phyloP scores from a whole-genome alignment of 768 basidiomycete genomes.

The Rickenella mellea region DNA sequence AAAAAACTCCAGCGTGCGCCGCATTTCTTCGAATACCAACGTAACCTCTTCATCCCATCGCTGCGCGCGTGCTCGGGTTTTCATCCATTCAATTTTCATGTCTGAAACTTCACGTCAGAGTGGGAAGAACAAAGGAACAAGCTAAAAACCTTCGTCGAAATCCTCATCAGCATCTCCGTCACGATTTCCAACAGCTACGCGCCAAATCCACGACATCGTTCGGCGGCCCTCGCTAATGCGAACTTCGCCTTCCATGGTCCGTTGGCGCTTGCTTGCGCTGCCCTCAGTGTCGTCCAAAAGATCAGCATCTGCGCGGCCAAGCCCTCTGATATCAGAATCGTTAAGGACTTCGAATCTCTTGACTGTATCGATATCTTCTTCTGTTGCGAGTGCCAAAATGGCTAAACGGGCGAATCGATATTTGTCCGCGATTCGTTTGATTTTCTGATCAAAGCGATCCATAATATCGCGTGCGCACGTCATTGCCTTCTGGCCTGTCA shows the following conservation, averaged over 20 bases:
- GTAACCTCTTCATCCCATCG: slow-evolving; percentile 15
- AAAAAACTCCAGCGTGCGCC: slow-evolving; percentile 8
- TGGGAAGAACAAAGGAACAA: background rate
- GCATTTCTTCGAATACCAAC: slow-evolving; percentile 18
- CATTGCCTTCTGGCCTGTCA: too few species aligned
- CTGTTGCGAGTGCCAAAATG: too few species aligned
- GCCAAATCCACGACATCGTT: background rate
- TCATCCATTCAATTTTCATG: slow-evolving; percentile 11
- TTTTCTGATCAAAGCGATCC: too few species aligned
- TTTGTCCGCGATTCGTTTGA: too few species aligned
- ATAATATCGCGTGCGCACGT: too few species aligned
- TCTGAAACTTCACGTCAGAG: background rate
- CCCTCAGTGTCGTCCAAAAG: background rate
- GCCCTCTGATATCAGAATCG: too few species aligned
- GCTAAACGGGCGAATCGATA: too few species aligned
- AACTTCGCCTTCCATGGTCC: background rate
- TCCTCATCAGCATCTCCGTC: background rate
- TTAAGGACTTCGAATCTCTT: too few species aligned
- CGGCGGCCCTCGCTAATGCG: background rate
- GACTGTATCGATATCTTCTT: too few species aligned
- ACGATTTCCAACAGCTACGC: background rate
- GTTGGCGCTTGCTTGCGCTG: background rate
- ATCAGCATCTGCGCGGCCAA: too few species aligned
- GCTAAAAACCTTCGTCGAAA: background rate
- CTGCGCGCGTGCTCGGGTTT: slow-evolving; percentile 8